These are phyloP conservation scores for Linum lewisii DNA, from an alignment of 345 rosid genomes.

Conservation along the genomic window DNA sequence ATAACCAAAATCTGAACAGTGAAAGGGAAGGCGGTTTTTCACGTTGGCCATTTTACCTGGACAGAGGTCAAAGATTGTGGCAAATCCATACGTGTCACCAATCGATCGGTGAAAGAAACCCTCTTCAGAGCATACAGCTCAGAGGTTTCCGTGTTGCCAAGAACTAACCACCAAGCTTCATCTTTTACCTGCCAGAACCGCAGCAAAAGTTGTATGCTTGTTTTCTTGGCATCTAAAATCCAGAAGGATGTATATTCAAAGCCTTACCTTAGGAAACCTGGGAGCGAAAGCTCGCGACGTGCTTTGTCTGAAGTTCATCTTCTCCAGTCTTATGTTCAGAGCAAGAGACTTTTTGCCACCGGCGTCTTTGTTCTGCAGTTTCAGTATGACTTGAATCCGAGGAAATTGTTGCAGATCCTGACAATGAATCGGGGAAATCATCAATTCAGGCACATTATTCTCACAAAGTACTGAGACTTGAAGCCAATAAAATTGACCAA, in stretches of 20 bases:
- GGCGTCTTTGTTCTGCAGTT: slow-evolving; percentile 42
- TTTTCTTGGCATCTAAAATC: slow-evolving; percentile 5
- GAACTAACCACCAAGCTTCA: slow-evolving; percentile 97
- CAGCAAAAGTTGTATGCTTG: slow-evolving; percentile 7
- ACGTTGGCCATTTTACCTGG: slow-evolving; percentile 51
- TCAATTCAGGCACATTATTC: background rate
- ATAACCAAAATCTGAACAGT: too few relatives aligned
- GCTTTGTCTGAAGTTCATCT: slow-evolving; percentile 42
- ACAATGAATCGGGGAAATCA: slow-evolving; percentile 2
- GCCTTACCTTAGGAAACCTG: slow-evolving; percentile 78
- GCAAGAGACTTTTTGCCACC: slow-evolving; percentile 28
- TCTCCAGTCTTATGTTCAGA: slow-evolving; percentile 61
- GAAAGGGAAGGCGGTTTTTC: background rate
- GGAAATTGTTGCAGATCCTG: slow-evolving; percentile 88
- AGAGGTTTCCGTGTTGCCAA: slow-evolving; percentile 56
- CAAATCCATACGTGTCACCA: slow-evolving; percentile 63
- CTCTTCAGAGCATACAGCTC: slow-evolving; percentile 84
- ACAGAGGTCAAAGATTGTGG: slow-evolving; percentile 41
- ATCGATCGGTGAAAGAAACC: slow-evolving; percentile 59
- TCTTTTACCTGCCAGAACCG: slow-evolving; percentile 54
- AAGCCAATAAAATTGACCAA: too few relatives aligned
- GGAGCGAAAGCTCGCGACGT: slow-evolving; percentile 73
- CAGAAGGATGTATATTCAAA: background rate
- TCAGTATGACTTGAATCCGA: slow-evolving; percentile 47
- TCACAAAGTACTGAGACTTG: too few relatives aligned